A percentile compares a stretch with the other conserved stretches of the same genome.
phyloP scores from a whole-genome alignment of 345 rosid genomes.

The Rhodamnia rubescens region DNA sequence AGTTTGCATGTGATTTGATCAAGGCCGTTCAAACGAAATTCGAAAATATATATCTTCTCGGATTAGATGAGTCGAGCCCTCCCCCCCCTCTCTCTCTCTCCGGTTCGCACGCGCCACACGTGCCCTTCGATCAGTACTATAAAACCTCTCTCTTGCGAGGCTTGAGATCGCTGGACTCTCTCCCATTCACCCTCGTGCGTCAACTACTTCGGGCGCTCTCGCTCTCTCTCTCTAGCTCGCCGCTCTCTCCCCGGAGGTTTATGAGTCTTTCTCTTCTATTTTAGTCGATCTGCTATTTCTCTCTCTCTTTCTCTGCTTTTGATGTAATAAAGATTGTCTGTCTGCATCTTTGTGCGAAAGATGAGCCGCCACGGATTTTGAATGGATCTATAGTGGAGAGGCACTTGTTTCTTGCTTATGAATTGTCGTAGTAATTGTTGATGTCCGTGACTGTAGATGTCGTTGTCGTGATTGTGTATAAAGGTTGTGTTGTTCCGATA shows the following conservation, averaged over 20 bases:
- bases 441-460: not conserved
- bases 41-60: no score
- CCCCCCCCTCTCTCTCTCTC: no score
- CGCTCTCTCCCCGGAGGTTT: not conserved
- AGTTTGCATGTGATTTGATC: no score
- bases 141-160: not conserved
- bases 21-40: no score
- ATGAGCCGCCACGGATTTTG: not conserved
- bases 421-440: not conserved
- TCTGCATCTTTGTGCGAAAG: not conserved
- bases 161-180: not conserved
- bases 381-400: not conserved
- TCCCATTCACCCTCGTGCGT: not conserved
- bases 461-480: not conserved
- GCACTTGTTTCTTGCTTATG: not conserved
- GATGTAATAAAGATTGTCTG: not conserved
- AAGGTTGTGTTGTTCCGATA: not conserved
- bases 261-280: not conserved
- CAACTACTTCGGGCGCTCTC: not conserved
- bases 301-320: not conserved
- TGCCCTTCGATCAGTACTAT: not conserved
- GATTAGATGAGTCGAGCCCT: no score
- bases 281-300: not conserved
- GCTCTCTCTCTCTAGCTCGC: slow-evolving; percentile 2
- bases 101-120: not conserved